Evolutionary conservation across 768 basidiomycete species (phyloP).

Genomic region (Russula dissimulans): DNA sequence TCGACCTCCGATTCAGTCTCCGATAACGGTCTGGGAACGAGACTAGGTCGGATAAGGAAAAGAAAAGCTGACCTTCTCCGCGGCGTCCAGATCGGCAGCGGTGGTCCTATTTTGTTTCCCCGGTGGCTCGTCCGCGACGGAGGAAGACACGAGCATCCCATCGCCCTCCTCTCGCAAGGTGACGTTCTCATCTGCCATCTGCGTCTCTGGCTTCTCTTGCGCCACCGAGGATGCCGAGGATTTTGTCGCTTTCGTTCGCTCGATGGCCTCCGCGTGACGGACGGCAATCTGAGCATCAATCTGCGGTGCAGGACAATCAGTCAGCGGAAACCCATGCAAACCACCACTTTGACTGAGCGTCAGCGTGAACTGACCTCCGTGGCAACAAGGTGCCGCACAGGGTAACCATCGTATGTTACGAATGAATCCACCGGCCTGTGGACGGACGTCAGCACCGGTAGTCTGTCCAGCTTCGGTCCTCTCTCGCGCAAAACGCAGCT

Average conservation of each 20-base stretch:
- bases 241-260: conserved; percentile 26
- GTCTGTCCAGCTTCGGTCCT: conserved; percentile 79
- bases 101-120: conserved; percentile 11
- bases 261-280: conserved; percentile 28
- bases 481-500: conserved; percentile 83
- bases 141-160: conserved; percentile 1
- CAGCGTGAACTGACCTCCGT: conserved; percentile 50
- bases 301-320: conserved; percentile 30
- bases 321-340: neutral
- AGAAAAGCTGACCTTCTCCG: conserved; percentile 12
- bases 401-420: conserved; percentile 94
- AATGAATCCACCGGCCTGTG: conserved; percentile 90
- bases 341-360: neutral
- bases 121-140: conserved; percentile 5
- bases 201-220: neutral
- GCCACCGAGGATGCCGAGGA: conserved; percentile 9
- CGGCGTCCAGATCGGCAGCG: neutral
- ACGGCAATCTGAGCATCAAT: conserved; percentile 58
- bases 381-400: conserved; percentile 84
- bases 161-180: neutral
- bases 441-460: neutral
- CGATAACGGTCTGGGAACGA: no score
- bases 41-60: no score
- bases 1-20: no score
- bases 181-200: neutral